Percentiles rank a stretch among this genome's conserved stretches.
Evolutionary conservation across 1,139 yeast species (phyloP).

Genomic region (Chernovozyma sophiae-reginae): DNA sequence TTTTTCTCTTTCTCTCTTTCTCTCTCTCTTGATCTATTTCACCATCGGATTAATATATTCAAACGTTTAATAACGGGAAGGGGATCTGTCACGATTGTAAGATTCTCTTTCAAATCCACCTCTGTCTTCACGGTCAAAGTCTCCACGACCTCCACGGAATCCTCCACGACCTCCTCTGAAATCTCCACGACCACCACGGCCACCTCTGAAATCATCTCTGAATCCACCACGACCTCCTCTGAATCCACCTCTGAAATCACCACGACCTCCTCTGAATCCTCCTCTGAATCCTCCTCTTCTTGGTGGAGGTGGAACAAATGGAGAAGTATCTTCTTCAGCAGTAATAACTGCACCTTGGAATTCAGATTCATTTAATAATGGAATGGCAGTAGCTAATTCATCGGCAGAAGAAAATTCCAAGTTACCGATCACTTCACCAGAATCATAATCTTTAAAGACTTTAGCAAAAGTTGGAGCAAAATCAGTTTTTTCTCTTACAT

Average conservation of each 20-base stretch:
- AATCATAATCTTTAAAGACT: constrained; percentile 56
- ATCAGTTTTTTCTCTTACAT: constrained; percentile 66
- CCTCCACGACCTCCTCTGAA: constrained; percentile 36
- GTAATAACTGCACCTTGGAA: constrained; percentile 62
- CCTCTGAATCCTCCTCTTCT: constrained; percentile 53
- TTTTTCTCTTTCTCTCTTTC: neutral
- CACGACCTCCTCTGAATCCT: constrained; percentile 34
- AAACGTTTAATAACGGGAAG: constrained; percentile 40
- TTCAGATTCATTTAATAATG: constrained; percentile 65
- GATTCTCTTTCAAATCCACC: constrained; percentile 33
- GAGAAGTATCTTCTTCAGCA: constrained; percentile 79
- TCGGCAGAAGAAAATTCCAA: constrained; percentile 76
- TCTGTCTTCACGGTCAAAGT: constrained; percentile 33
- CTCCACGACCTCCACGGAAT: constrained; percentile 33
- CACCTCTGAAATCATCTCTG: constrained; percentile 39
- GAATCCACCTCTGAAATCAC: constrained; percentile 30
- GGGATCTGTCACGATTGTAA: constrained; percentile 48
- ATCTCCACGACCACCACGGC: constrained; percentile 25
- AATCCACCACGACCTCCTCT: constrained; percentile 30
- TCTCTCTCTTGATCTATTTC: too few relatives aligned
- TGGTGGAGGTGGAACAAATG: constrained; percentile 65
- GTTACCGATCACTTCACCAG: constrained; percentile 68
- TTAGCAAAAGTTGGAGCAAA: constrained; percentile 68
- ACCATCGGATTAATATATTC: too few relatives aligned
- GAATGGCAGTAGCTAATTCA: constrained; percentile 66